These are phyloP conservation scores for Quercus tomentella DNA, from an alignment of 331 rosid genomes.

Conservation along the genomic window DNA sequence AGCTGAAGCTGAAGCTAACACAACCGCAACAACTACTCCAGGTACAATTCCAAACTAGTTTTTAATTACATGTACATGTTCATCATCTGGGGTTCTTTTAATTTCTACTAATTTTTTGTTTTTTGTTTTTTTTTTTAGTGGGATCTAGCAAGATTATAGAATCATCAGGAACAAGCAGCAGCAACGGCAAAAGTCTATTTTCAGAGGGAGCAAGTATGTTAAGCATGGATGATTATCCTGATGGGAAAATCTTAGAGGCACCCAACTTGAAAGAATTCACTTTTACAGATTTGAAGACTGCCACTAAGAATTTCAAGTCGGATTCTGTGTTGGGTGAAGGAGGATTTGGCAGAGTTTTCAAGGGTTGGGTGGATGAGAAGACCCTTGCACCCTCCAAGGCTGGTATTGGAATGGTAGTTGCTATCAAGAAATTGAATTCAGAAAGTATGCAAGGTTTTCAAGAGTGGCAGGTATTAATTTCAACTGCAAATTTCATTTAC, in stretches of 20 bases:
- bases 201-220: conserved; percentile 37
- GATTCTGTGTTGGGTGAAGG: conserved; percentile 76
- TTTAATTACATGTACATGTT: background rate
- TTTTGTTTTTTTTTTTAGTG: background rate
- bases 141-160: conserved; percentile 32
- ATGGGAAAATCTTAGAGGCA: conserved; percentile 45
- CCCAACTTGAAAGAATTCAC: conserved; percentile 61
- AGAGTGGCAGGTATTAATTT: conserved; percentile 71
- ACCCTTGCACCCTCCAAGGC: conserved; percentile 57
- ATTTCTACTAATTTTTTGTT: background rate
- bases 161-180: conserved; percentile 38
- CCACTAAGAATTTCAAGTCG: conserved; percentile 56
- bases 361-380: conserved; percentile 72
- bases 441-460: conserved; percentile 76
- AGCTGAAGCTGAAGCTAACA: background rate
- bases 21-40: conserved; percentile 21
- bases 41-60: conserved; percentile 25
- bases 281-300: conserved; percentile 53
- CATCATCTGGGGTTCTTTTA: background rate
- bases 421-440: conserved; percentile 63
- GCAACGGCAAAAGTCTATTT: conserved; percentile 40
- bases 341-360: conserved; percentile 86
- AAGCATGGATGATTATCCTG: conserved; percentile 23
- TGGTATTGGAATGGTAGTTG: conserved; percentile 62
- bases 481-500: background rate